A percentile compares a stretch with the other conserved stretches of the same genome.
phyloP scores from a whole-genome alignment of 805 yeast genomes.

The Barnettozyma pratensis region DNA sequence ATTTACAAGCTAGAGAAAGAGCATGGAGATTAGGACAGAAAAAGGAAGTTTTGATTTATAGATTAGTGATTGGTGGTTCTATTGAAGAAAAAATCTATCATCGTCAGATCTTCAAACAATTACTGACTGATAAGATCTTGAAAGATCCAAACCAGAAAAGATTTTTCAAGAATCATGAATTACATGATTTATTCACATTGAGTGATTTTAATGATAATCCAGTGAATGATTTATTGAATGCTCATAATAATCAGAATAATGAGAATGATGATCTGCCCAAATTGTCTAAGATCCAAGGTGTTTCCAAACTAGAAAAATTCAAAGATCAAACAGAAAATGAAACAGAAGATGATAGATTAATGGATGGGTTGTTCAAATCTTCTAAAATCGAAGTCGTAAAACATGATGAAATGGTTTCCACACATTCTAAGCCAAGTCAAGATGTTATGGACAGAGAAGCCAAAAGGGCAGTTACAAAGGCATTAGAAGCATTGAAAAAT shows the following conservation, averaged over 20 bases:
- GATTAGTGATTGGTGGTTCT: slow-evolving; percentile 91
- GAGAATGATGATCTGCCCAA: slow-evolving; percentile 62
- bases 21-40: slow-evolving; percentile 98
- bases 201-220: slow-evolving; percentile 55
- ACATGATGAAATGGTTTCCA: slow-evolving; percentile 72
- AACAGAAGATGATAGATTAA: slow-evolving; percentile 55
- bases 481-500: slow-evolving; percentile 50
- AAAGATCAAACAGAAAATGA: slow-evolving; percentile 35
- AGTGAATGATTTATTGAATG: not conserved
- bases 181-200: slow-evolving; percentile 82
- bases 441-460: slow-evolving; percentile 55
- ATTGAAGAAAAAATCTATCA: slow-evolving; percentile 97
- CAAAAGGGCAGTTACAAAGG: slow-evolving; percentile 46
- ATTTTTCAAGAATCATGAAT: slow-evolving; percentile 86
- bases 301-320: slow-evolving; percentile 63
- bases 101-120: slow-evolving; percentile 93
- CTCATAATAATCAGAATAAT: slow-evolving; percentile 34
- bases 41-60: slow-evolving; percentile 82
- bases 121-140: slow-evolving; percentile 85
- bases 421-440: slow-evolving; percentile 31
- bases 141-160: slow-evolving; percentile 94
- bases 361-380: slow-evolving; percentile 70
- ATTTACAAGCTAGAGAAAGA: slow-evolving; percentile 91
- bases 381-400: slow-evolving; percentile 71
- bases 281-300: slow-evolving; percentile 64